phyloP scores from a whole-genome alignment of 768 basidiomycete genomes.

The Pulveroboletus sp. region DNA sequence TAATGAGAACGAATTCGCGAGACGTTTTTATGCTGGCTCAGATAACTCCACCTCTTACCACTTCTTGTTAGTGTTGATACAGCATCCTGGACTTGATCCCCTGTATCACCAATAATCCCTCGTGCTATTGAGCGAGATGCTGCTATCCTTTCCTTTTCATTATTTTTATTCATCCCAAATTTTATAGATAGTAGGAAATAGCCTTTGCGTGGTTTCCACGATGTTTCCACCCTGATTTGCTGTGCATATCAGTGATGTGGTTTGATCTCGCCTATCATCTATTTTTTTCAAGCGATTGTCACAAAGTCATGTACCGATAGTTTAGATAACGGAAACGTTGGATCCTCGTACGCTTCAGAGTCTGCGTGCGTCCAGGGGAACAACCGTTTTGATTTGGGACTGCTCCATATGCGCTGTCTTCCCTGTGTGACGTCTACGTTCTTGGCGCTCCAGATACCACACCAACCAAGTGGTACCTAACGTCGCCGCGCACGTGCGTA shows the following conservation, averaged over 20 bases:
- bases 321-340: not conserved
- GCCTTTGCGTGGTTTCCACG: too few relatives aligned
- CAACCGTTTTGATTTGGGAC: not conserved
- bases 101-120: conserved; percentile 7
- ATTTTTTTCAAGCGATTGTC: conserved; percentile 6
- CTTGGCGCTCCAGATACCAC: conserved; percentile 48
- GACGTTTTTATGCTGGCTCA: not conserved
- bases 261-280: conserved; percentile 1
- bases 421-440: conserved; percentile 14
- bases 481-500: conserved; percentile 54
- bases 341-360: not conserved
- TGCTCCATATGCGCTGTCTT: too few relatives aligned
- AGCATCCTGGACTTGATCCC: conserved; percentile 5
- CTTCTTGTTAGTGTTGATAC: conserved; percentile 1
- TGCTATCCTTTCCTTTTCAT: not conserved
- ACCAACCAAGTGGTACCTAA: conserved; percentile 51
- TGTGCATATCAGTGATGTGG: conserved; percentile 13
- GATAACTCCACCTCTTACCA: not conserved
- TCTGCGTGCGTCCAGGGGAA: not conserved
- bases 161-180: not conserved
- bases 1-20: not conserved
- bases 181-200: not conserved
- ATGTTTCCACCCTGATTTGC: conserved; percentile 10
- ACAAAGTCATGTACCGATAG: conserved; percentile 9
- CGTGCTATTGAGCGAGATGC: conserved; percentile 14